These are phyloP conservation scores for Phytophthora sansomeana DNA, from an alignment of 352 stramenopile species.

Conservation along the genomic window DNA sequence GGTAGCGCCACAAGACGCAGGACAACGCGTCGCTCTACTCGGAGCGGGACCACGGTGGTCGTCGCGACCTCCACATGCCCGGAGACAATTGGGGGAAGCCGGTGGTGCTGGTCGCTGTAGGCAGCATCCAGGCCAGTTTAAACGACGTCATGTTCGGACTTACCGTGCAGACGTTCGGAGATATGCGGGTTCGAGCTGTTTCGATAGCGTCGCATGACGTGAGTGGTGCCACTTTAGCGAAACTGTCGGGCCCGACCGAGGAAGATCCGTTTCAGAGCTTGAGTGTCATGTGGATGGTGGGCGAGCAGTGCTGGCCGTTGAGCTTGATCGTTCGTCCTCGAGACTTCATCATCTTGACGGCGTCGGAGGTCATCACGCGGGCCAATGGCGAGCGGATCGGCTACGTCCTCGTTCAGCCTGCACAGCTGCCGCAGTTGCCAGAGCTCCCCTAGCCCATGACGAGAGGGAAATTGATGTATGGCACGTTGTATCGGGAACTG, in stretches of 20 bases:
- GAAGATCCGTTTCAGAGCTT: constrained; percentile 49
- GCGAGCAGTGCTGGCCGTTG: constrained; percentile 40
- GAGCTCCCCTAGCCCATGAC: constrained; percentile 41
- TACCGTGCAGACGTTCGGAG: constrained; percentile 30
- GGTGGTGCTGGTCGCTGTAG: constrained; percentile 45
- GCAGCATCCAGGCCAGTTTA: constrained; percentile 39
- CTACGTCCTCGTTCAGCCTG: constrained; percentile 49
- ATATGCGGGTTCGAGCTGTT: constrained; percentile 41
- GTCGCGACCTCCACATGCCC: constrained; percentile 16
- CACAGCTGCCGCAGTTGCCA: constrained; percentile 32
- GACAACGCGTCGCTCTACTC: constrained; percentile 46
- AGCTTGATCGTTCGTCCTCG: constrained; percentile 39
- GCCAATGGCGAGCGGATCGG: constrained; percentile 47
- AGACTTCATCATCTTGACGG: constrained; percentile 49
- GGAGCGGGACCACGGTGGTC: constrained; percentile 25
- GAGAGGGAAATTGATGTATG: constrained; percentile 50
- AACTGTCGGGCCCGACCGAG: constrained; percentile 41
- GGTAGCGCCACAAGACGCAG: constrained; percentile 44
- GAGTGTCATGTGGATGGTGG: constrained; percentile 54
- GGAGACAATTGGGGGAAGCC: constrained; percentile 22
- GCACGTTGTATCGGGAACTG: constrained; percentile 51
- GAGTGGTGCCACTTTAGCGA: constrained; percentile 38
- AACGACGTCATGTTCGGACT: constrained; percentile 59
- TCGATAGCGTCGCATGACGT: constrained; percentile 47
- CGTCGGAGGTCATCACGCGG: constrained; percentile 41